phyloP scores from a whole-genome alignment of 805 yeast genomes.

The Metschnikowia bowlesiae region DNA sequence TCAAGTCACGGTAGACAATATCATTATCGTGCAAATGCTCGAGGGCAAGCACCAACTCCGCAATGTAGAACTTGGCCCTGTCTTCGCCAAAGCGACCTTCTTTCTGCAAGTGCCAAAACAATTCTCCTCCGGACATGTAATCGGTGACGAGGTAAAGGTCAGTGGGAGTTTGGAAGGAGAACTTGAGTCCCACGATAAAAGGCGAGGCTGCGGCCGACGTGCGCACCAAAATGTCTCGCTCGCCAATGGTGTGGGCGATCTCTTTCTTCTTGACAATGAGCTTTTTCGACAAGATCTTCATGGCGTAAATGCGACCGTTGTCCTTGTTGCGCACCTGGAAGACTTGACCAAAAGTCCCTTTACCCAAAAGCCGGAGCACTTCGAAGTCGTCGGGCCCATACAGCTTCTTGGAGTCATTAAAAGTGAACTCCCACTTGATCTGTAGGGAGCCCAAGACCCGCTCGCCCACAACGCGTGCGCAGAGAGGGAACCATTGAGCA shows the following conservation, averaged over 20 bases:
- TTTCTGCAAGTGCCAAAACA: slow-evolving; percentile 94
- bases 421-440: slow-evolving; percentile 66
- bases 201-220: slow-evolving; percentile 85
- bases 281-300: slow-evolving; percentile 93
- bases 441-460: slow-evolving; percentile 73
- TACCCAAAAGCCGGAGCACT: slow-evolving; percentile 83
- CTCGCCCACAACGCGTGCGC: slow-evolving; percentile 72
- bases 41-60: slow-evolving; percentile 87
- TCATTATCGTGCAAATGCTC: slow-evolving; percentile 95
- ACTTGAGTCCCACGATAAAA: slow-evolving; percentile 94
- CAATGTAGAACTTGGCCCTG: slow-evolving; percentile 94
- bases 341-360: slow-evolving; percentile 97
- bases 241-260: slow-evolving; percentile 97
- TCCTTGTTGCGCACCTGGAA: slow-evolving; percentile 92
- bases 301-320: slow-evolving; percentile 88
- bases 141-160: slow-evolving; percentile 93
- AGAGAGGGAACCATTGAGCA: slow-evolving; percentile 71
- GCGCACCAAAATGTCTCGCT: slow-evolving; percentile 87
- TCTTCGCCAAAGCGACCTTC: slow-evolving; percentile 93
- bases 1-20: slow-evolving; percentile 92
- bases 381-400: slow-evolving; percentile 95
- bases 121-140: slow-evolving; percentile 97
- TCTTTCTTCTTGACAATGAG: slow-evolving; percentile 96
- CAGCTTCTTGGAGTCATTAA: slow-evolving; percentile 62
- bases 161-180: slow-evolving; percentile 91